These are phyloP conservation scores for Komagataella pastoris DNA, from an alignment of 805 yeast species.

Conservation along the genomic window DNA sequence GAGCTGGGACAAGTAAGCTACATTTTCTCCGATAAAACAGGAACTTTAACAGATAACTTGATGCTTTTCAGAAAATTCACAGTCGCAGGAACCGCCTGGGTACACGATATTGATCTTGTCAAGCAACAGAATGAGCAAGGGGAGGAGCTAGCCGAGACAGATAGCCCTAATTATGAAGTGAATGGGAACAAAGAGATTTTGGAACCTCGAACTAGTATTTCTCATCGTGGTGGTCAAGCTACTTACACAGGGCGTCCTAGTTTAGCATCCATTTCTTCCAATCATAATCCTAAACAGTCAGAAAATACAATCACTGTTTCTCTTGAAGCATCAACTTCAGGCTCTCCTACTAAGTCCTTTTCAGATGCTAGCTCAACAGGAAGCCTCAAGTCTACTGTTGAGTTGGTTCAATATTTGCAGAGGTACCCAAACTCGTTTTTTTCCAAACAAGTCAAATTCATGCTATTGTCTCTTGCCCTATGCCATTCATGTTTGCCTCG, in stretches of 20 bases:
- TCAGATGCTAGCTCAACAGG: slow-evolving; percentile 11
- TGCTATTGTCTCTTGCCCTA: slow-evolving; percentile 67
- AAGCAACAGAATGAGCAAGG: slow-evolving; percentile 11
- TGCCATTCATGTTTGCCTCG: slow-evolving; percentile 89
- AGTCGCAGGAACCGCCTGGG: slow-evolving; percentile 82
- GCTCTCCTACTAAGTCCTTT: neutral
- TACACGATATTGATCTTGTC: slow-evolving; percentile 54
- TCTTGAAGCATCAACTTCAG: neutral
- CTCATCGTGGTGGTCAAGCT: neutral
- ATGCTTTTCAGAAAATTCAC: slow-evolving; percentile 88
- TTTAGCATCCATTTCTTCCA: neutral
- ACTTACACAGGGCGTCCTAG: neutral
- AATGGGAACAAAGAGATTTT: neutral
- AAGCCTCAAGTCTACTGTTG: slow-evolving; percentile 41
- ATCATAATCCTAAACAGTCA: neutral
- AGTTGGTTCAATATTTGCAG: slow-evolving; percentile 59
- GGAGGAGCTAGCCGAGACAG: slow-evolving; percentile 3
- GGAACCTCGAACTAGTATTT: slow-evolving; percentile 14
- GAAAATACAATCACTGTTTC: neutral
- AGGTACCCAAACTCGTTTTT: slow-evolving; percentile 55
- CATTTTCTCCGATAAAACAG: slow-evolving; percentile 92
- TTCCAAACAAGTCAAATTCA: slow-evolving; percentile 64
- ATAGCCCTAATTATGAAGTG: neutral
- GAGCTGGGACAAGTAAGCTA: slow-evolving; percentile 96
- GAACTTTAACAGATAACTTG: slow-evolving; percentile 87